Base-by-base conservation (phyloP, 306 rosid genomes). In the Abrus precatorius region DNA sequence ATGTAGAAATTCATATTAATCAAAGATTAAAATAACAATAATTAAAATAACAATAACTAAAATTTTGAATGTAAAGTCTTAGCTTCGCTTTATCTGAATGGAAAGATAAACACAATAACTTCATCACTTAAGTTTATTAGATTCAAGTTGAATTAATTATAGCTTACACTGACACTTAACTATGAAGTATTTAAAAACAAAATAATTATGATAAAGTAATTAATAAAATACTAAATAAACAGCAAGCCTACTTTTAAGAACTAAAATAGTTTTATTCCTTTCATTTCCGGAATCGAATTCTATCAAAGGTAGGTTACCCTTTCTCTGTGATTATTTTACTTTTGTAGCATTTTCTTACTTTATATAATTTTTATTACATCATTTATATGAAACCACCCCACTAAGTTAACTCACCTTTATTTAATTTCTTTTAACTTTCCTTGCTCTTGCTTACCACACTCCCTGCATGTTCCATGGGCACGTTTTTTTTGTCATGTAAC, bases 401-500 rank as follows among this genome's bases (percentile, higher is more conserved):
- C 34, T 36, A 52, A 63, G 55, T 71, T 62, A 45, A 76, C 34
- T 75, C n/a, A 9, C 3, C 1, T 13, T 63, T 41, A 49, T 74
- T 61, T 28, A 11, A 62, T 44, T 63, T 29, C 28, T 49, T 36
- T 36, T 2, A 36, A n/a, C 30, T 14, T 32, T 69, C 30, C 11
- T 69, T 70, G 13, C 45, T 30, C 50, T 72, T 13, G 41, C 56
- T 52, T 49, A 30, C 38, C 44, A 70, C 4, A 28, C 66, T 41
- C 76, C 82, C 74, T 65, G 78, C 78, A 81, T 77, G 88, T 84
- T 80, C 56, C 63, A 56, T 83, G 77, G 32, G 57, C 70, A 33
- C 74, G 80, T 20, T 81, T 36, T 83, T 75, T 86, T 85, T 88
- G 94, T 85, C 92, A 83, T 83, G 74, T 86, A 85, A 85, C 38